Evolutionary conservation across 2,329 filamentous ascomycete genomes (phyloP).

Genomic region (Aspergillus texensis): DNA sequence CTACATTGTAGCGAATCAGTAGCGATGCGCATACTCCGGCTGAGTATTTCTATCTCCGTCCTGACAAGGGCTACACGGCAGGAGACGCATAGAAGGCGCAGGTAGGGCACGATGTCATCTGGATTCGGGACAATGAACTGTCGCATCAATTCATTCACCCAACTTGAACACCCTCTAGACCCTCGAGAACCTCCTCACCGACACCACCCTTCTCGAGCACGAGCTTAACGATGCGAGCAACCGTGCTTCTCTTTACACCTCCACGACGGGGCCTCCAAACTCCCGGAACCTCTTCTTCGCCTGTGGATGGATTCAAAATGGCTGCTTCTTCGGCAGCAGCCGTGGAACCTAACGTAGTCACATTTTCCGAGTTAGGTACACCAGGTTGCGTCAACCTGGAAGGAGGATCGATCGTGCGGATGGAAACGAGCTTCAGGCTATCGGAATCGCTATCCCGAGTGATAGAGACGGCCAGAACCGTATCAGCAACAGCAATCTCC

Average conservation of each 20-base stretch:
- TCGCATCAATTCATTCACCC: slow-evolving; percentile 41
- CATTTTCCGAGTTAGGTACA: slow-evolving; percentile 65
- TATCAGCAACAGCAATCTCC: slow-evolving; percentile 90
- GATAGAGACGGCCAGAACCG: slow-evolving; percentile 82
- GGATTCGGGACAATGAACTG: background rate
- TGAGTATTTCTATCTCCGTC: background rate
- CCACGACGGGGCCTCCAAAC: slow-evolving; percentile 87
- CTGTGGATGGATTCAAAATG: slow-evolving; percentile 52
- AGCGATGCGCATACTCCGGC: background rate
- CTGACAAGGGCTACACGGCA: background rate
- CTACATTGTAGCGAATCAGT: background rate
- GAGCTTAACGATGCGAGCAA: slow-evolving; percentile 75
- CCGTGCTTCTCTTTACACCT: slow-evolving; percentile 73
- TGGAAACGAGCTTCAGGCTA: slow-evolving; percentile 65
- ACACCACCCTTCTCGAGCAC: slow-evolving; percentile 78
- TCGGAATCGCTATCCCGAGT: slow-evolving; percentile 44
- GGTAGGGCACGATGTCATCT: background rate
- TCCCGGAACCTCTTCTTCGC: slow-evolving; percentile 62
- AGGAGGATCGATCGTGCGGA: slow-evolving; percentile 74
- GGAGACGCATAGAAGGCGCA: background rate
- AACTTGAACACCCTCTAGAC: slow-evolving; percentile 70
- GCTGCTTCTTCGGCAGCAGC: slow-evolving; percentile 46
- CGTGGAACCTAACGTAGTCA: slow-evolving; percentile 50
- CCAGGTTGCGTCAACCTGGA: slow-evolving; percentile 73
- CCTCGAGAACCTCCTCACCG: slow-evolving; percentile 82